Base-by-base conservation (phyloP, 352 stramenopile species). In the Globisporangium camurandrum region DNA sequence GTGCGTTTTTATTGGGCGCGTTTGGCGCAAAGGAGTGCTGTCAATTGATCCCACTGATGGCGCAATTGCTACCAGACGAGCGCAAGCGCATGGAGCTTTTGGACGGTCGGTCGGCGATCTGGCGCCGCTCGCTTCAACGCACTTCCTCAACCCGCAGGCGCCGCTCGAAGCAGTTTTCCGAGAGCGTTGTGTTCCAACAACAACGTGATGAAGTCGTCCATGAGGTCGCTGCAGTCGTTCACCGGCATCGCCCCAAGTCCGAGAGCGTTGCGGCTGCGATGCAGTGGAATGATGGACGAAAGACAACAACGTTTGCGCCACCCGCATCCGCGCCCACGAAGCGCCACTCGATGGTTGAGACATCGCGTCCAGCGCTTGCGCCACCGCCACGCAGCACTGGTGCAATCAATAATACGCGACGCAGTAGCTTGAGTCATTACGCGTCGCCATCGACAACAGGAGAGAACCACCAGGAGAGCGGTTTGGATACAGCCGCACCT, bases 151-250 rank as follows among this genome's bases (percentile, higher is more conserved):
- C 88, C 38, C 75, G 75, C 39, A 66, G 75, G 17, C 70, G 75
- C n/a, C 70, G 79, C 11, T 88, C 75, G 0, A 90, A 90, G 58
- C 79, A 90, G 43, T 86, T 84, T 55, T 90, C 79, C 1, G 79
- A 90, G 45, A 86, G 65, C 41, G 62, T 87, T 11, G 71, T 84
- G 38, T 63, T 86, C 41, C 66, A 86, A 47, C 65, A 86, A n/a
- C 70, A 75, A 45, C 78, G 71, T 26, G 56, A 67, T 12, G 61
- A 79, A n/a, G 54, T 69, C 12, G 57, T 71, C 38, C 55, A 75
- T 26, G 54, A 64, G 19, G 30, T 11, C 8, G 30, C 30, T 34
- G 30, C 30, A 34, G 30, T 8, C 8, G 12, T 11, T 14, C 30
- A 34, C 11, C 54, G 51, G 30, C 63, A 54, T 52, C 72, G 69